These are phyloP conservation scores for Cladosporium sp. DNA, from an alignment of 2,329 filamentous ascomycete genomes.

Conservation along the genomic window DNA sequence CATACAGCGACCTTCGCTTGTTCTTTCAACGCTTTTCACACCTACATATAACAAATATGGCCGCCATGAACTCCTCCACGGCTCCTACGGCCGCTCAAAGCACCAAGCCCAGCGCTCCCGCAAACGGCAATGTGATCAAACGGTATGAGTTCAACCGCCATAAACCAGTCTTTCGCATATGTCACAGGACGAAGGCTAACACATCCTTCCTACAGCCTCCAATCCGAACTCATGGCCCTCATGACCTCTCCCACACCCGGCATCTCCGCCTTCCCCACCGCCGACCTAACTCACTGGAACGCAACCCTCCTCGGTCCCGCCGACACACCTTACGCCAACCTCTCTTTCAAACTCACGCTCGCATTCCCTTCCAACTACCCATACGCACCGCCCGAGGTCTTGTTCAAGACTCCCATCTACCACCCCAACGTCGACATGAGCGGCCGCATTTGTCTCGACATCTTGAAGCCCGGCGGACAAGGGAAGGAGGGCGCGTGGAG, in stretches of 20 bases:
- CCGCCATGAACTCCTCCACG: slow-evolving; percentile 24
- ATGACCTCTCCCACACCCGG: slow-evolving; percentile 94
- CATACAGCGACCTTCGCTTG: slow-evolving; percentile 5
- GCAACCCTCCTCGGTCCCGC: slow-evolving; percentile 89
- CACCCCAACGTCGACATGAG: slow-evolving; percentile 98
- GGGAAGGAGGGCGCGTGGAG: slow-evolving; percentile 79
- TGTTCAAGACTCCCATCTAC: slow-evolving; percentile 98
- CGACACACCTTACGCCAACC: slow-evolving; percentile 83
- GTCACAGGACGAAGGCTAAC: neutral
- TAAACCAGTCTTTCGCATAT: neutral
- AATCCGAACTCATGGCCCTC: slow-evolving; percentile 96
- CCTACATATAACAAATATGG: neutral
- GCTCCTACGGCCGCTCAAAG: slow-evolving; percentile 30
- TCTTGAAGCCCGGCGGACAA: slow-evolving; percentile 61
- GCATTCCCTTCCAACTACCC: slow-evolving; percentile 90
- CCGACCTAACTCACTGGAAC: slow-evolving; percentile 88
- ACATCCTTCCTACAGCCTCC: slow-evolving; percentile 58
- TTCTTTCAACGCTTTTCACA: neutral
- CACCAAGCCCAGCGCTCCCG: slow-evolving; percentile 24
- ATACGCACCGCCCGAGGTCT: slow-evolving; percentile 81
- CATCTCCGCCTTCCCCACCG: slow-evolving; percentile 89
- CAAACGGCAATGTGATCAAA: slow-evolving; percentile 44
- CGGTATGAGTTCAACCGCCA: slow-evolving; percentile 33
- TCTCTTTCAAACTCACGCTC: slow-evolving; percentile 90
- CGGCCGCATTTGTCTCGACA: slow-evolving; percentile 93